Base-by-base conservation (phyloP, 805 yeast species). In the Lipomyces starkeyi region DNA sequence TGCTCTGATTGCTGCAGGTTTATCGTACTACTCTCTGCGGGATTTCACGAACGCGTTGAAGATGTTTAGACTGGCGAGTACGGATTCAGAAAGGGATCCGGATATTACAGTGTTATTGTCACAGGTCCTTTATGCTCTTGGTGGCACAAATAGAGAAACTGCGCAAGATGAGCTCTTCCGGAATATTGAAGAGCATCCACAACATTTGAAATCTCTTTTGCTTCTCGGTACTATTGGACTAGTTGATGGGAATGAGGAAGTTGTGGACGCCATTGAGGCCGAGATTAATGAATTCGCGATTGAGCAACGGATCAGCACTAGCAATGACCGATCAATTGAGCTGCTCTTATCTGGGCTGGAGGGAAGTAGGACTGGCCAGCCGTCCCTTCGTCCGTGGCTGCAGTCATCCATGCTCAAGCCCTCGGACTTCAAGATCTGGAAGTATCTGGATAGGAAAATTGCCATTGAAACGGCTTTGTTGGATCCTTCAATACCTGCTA, bases 141-240 rank as follows among this genome's bases (percentile, higher is more conserved):
- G 87, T n/a, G 85, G 87, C 0, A 87, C 85, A n/a, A 95, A 90
- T 4, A 87, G 95, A 0, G 88, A 87, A 67, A 89, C 87, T 70
- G 97, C 98, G 0, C 75, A 91, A 59, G 97, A 93, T 73, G 97
- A 92, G 77, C 78, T 94, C 57, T 89, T 90, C 73, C 83, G 84
- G 29, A 86, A 83, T 73, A 86, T 93, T 54, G 88, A 85, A 68
- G 81, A 79, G 3, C 78, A 84, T 65, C 97, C 97, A 0, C 82
- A 90, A 0, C 86, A 93, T 2, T 78, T 91, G 58, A 74, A 86
- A 29, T 86, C 91, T 1, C 88, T 91, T 0, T 78, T 93, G 67
- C 85, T 92, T 0, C 81, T 94, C 55, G 97, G 97, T 3, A 93
- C 96, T 0, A 87, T 94, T 0, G 82, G 95, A 2, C 81, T 88